phyloP scores from a whole-genome alignment of 305 asterid species.

The Solanum hybrid region DNA sequence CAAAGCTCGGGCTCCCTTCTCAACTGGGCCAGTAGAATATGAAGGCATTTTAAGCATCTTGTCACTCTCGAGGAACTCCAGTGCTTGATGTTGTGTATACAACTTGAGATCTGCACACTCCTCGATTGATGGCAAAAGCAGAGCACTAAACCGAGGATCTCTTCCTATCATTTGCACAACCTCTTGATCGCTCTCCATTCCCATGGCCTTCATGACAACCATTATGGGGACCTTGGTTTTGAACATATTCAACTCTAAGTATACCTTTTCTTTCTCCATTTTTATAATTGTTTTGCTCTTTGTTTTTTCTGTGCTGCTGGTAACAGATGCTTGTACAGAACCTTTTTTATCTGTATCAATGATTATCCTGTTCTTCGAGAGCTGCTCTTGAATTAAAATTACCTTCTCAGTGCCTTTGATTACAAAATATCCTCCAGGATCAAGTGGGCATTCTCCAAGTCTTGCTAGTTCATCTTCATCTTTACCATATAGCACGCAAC shows the following conservation, averaged over 20 bases:
- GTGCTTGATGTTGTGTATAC: slow-evolving; percentile 63
- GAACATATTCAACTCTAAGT: slow-evolving; percentile 59
- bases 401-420: slow-evolving; percentile 94
- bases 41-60: slow-evolving; percentile 35
- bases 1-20: slow-evolving; percentile 68
- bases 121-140: slow-evolving; percentile 92
- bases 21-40: slow-evolving; percentile 17
- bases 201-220: slow-evolving; percentile 92
- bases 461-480: slow-evolving; percentile 88
- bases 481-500: slow-evolving; percentile 63
- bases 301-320: slow-evolving; percentile 59
- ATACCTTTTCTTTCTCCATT: slow-evolving; percentile 87
- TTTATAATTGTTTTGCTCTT: slow-evolving; percentile 74
- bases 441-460: slow-evolving; percentile 95
- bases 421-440: slow-evolving; percentile 92
- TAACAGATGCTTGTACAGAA: slow-evolving; percentile 97
- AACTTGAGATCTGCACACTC: slow-evolving; percentile 62
- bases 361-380: slow-evolving; percentile 89
- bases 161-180: slow-evolving; percentile 97
- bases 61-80: slow-evolving; percentile 62
- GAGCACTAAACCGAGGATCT: slow-evolving; percentile 80
- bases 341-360: slow-evolving; percentile 84
- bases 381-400: slow-evolving; percentile 92
- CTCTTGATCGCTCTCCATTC: slow-evolving; percentile 97
- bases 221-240: slow-evolving; percentile 83